A percentile compares a stretch with the other conserved stretches of the same genome.
phyloP scores from a whole-genome alignment of 805 yeast genomes.

The Yamadazyma philogaea region DNA sequence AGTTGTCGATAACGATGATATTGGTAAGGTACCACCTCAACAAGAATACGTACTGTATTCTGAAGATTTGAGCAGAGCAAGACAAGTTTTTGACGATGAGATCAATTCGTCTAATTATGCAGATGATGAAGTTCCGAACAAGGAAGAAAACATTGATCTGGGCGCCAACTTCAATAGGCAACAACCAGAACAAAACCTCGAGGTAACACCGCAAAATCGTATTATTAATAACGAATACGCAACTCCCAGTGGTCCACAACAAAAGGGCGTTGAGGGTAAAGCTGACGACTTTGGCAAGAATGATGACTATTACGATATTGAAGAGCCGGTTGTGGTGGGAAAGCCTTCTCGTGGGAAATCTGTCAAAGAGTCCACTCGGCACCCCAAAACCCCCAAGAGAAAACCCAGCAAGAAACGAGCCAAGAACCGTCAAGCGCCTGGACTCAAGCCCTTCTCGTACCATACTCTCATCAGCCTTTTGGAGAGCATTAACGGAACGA shows the following conservation, averaged over 20 bases:
- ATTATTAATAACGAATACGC: neutral
- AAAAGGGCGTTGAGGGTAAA: neutral
- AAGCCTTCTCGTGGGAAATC: constrained; percentile 33
- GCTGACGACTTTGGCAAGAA: constrained; percentile 1
- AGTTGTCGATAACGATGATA: neutral
- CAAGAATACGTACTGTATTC: neutral
- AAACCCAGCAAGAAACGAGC: constrained; percentile 14
- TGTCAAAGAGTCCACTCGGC: constrained; percentile 28
- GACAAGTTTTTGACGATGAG: constrained; percentile 16
- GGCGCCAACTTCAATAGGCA: neutral
- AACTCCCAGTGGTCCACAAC: constrained; percentile 2
- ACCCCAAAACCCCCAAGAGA: constrained; percentile 20
- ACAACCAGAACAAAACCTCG: neutral
- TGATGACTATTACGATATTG: constrained; percentile 38
- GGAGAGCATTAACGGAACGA: constrained; percentile 59
- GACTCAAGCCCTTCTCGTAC: constrained; percentile 38
- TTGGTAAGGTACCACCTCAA: neutral
- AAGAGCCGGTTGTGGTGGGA: constrained; percentile 31
- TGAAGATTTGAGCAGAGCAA: constrained; percentile 6
- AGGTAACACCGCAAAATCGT: neutral
- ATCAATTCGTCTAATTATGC: constrained; percentile 9
- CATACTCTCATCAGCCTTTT: constrained; percentile 48
- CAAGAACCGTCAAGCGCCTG: constrained; percentile 9
- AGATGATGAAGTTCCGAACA: neutral
- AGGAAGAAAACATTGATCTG: neutral